Evolutionary conservation across 768 basidiomycete species (phyloP), one percentile per base, ranked within the genome.

Genomic region (Clitopilus passeckerianus): DNA sequence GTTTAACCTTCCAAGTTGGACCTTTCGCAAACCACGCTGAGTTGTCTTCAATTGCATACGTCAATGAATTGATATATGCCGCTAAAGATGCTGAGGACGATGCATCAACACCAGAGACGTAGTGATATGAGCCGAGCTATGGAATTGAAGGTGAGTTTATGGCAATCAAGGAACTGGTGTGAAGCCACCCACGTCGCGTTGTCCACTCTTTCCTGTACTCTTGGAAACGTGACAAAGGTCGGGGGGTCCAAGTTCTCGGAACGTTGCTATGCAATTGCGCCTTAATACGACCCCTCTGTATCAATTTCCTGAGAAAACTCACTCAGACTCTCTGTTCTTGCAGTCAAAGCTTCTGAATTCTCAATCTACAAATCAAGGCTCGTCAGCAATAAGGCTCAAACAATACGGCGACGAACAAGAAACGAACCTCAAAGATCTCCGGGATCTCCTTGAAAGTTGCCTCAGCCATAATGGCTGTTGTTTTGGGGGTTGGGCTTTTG

Each of bases 41-140:
- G 58, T 81, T 86, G 63, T 95, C 95, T 68, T 98, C 97, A 62
- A 98, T 87, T 16, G 89, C 85, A 69, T 98, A 98, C 6, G 93
- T 96, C n/a, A 98, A 80, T 22, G 95, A 97, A 76, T 99, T 98
- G 73, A 98, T 91, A 74, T 99, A 99, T 10, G 97, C 96, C 5
- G 97, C 97, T 27, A 99, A 82, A 0, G 95, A 96, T 3, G 97
- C 97, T 18, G 95, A 98, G 6, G 96, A 97, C 16, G 95, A 98
- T 1, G 96, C 94, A 72, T 99, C 97, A 56, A 99, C 93, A n/a
- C 97, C 96, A 0, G 97, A 99, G 59, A 97, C 85, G 66, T 93
- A 98, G 74, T 99, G 97, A 71, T 98, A 98, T 34, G 96, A 98
- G 37, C 94, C 93, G 60, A 93, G 79, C 95, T 97, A 66, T 24